These are phyloP conservation scores for Babesia ovis DNA, from an alignment of 169 alveolate species.

Conservation along the genomic window DNA sequence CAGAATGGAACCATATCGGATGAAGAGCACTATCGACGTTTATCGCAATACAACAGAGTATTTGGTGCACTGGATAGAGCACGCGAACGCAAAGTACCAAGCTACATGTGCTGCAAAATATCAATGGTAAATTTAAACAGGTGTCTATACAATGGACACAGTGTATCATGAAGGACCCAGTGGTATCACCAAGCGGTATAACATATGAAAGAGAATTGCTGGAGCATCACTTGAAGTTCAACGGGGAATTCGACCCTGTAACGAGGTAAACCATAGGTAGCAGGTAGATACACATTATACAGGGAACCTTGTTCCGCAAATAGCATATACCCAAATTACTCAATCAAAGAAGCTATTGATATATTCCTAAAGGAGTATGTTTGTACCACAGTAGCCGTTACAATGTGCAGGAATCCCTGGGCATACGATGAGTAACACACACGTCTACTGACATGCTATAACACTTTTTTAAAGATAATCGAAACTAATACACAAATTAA, in stretches of 20 bases:
- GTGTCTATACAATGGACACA: background rate
- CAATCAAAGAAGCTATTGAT: slow-evolving; percentile 80
- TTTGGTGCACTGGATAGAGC: slow-evolving; percentile 65
- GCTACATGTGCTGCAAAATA: slow-evolving; percentile 81
- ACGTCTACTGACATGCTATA: background rate
- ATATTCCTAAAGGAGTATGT: slow-evolving; percentile 72
- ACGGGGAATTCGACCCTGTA: slow-evolving; percentile 83
- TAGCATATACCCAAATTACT: slow-evolving; percentile 78
- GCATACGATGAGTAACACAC: slow-evolving; percentile 57
- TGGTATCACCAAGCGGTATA: slow-evolving; percentile 83
- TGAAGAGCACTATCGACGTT: slow-evolving; percentile 57
- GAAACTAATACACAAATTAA: background rate
- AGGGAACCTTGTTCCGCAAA: slow-evolving; percentile 71
- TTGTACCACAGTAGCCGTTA: background rate
- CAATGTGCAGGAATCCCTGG: slow-evolving; percentile 62
- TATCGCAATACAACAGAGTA: slow-evolving; percentile 63
- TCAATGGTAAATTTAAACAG: slow-evolving; percentile 72
- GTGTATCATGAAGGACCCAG: slow-evolving; percentile 87
- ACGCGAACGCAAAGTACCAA: slow-evolving; percentile 74
- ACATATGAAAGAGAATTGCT: slow-evolving; percentile 80
- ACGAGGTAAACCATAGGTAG: slow-evolving; percentile 71
- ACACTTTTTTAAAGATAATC: background rate
- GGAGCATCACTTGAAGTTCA: slow-evolving; percentile 77
- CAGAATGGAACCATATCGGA: slow-evolving; percentile 48
- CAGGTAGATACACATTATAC: background rate